Evolutionary conservation across 495 filamentous ascomycete species (phyloP).

Genomic region (Trichoderma erinaceum): DNA sequence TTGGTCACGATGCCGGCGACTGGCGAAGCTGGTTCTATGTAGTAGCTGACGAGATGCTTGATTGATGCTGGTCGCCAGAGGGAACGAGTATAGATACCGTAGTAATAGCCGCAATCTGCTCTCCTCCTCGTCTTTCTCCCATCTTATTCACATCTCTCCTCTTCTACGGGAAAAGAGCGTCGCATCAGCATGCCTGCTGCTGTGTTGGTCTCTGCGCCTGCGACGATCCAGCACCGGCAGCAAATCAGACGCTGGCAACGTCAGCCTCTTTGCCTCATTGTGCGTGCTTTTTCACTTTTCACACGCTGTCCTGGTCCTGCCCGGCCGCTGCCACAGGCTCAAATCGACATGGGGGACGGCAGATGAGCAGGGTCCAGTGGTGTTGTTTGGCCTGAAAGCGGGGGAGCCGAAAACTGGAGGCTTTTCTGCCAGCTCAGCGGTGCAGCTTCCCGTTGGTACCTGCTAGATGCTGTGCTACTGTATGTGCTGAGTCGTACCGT

Average conservation of each 20-base stretch:
- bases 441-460: not conserved
- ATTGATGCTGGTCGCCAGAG: not conserved
- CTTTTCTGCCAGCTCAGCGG: constrained; percentile 6
- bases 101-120: not conserved
- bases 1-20: not conserved
- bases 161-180: not conserved
- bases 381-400: not conserved
- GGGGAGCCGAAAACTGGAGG: constrained; percentile 1
- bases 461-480: not conserved
- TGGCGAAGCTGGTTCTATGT: not conserved
- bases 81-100: not conserved
- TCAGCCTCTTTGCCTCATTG: not conserved
- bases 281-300: constrained; percentile 2
- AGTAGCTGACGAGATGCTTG: not conserved
- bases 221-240: not conserved
- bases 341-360: not conserved
- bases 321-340: not conserved
- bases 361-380: not conserved
- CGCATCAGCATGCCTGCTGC: not conserved
- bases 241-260: not conserved
- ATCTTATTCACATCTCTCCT: not conserved
- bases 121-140: not conserved
- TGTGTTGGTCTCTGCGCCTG: not conserved
- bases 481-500: not conserved
- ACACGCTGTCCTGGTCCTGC: not conserved